phyloP scores from a whole-genome alignment of 257 asterid species.

The Parsonsia alboflavescens region DNA sequence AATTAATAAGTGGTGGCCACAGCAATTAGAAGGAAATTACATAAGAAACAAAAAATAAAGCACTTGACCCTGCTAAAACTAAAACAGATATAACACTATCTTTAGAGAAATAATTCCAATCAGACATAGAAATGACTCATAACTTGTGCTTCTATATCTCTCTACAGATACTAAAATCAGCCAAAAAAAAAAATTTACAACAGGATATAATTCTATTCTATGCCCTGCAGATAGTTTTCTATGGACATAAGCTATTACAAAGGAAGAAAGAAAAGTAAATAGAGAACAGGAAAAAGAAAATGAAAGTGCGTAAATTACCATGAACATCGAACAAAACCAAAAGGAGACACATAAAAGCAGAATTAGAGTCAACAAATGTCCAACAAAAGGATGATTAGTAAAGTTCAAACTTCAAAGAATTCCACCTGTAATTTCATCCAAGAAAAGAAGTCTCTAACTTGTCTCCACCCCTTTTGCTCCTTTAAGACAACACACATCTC shows the following conservation, averaged over 20 bases:
- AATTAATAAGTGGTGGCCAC: constrained; percentile 38
- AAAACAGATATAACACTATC: not conserved
- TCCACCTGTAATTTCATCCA: constrained; percentile 98
- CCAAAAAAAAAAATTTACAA: not conserved
- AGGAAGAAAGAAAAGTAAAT: not conserved
- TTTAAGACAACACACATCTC: constrained; percentile 94
- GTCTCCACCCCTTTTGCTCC: constrained; percentile 92
- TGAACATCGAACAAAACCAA: not conserved
- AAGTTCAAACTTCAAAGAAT: not conserved
- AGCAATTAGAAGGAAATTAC: constrained; percentile 13
- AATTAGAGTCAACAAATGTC: not conserved
- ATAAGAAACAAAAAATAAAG: not conserved
- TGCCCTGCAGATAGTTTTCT: not conserved
- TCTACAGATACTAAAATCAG: not conserved
- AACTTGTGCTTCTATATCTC: not conserved
- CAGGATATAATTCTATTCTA: not conserved
- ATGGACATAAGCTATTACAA: not conserved
- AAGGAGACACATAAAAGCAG: not conserved
- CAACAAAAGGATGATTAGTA: not conserved
- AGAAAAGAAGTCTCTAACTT: constrained; percentile 76
- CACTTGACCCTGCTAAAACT: not conserved
- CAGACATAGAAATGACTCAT: not conserved
- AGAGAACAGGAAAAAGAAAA: not conserved
- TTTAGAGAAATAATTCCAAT: not conserved
- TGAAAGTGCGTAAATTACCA: not conserved